Evolutionary conservation across 1,139 yeast genomes (phyloP).

Genomic region (Yamadazyma sp.): DNA sequence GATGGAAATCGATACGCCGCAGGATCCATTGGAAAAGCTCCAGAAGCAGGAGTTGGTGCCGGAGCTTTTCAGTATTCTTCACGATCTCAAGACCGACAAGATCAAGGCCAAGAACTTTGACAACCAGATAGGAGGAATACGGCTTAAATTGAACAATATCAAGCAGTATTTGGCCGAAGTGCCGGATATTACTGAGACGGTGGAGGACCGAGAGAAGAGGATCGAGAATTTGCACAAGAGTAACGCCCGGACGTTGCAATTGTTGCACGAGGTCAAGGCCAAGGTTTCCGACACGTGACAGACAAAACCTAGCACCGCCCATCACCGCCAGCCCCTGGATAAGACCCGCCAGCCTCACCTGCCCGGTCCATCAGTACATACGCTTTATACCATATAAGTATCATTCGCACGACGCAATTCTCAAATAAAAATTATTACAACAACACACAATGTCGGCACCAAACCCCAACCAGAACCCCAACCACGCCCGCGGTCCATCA

Average conservation of each 20-base stretch:
- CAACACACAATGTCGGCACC: conserved; percentile 12
- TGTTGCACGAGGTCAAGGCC: conserved; percentile 22
- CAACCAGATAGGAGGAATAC: conserved; percentile 42
- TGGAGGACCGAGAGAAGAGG: conserved; percentile 26
- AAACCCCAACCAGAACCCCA: conserved; percentile 5
- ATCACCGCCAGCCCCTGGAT: too few relatives aligned
- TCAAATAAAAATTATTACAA: too few relatives aligned
- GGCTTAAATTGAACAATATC: conserved; percentile 36
- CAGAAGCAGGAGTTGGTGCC: conserved; percentile 37
- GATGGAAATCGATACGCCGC: conserved; percentile 2
- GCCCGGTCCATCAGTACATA: too few relatives aligned
- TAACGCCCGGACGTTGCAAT: conserved; percentile 26
- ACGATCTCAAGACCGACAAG: conserved; percentile 34
- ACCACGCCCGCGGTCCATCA: conserved; percentile 8
- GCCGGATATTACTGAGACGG: conserved; percentile 40
- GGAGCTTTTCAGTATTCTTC: conserved; percentile 37
- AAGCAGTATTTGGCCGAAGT: conserved; percentile 34
- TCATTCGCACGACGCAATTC: too few relatives aligned
- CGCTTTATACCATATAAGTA: too few relatives aligned
- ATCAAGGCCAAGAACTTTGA: conserved; percentile 46
- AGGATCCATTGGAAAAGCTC: conserved; percentile 26
- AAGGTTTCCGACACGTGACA: too few relatives aligned
- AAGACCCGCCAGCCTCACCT: too few relatives aligned
- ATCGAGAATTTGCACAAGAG: conserved; percentile 27
- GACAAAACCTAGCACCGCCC: too few relatives aligned